Percentiles rank a stretch among this genome's conserved stretches.
phyloP scores from a whole-genome alignment of 176 grass and related monocot species.

The Elymus sibiricus region DNA sequence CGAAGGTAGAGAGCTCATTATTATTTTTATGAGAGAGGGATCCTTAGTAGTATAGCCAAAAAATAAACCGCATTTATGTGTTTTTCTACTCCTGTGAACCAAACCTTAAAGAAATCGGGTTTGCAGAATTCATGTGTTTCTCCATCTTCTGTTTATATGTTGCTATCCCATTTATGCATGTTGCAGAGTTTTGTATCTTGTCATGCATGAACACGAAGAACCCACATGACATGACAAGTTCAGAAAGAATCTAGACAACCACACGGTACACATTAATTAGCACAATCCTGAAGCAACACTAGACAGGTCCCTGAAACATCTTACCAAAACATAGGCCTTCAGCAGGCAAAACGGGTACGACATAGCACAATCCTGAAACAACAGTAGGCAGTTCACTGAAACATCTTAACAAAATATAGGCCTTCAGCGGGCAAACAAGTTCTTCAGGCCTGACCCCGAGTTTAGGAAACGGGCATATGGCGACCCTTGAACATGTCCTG shows the following conservation, averaged over 20 bases:
- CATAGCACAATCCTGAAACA: too few species aligned
- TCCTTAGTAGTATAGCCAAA: too few species aligned
- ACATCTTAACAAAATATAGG: not conserved
- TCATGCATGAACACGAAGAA: not conserved
- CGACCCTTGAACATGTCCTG: too few species aligned
- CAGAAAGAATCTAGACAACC: not conserved
- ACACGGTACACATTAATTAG: not conserved
- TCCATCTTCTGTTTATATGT: not conserved
- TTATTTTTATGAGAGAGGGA: too few species aligned
- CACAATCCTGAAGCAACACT: not conserved
- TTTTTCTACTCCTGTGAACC: too few species aligned
- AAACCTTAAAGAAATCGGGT: too few species aligned
- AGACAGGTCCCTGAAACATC: not conserved
- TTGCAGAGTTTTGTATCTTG: not conserved
- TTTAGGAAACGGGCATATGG: too few species aligned
- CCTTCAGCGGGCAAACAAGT: not conserved
- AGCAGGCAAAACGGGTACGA: not conserved
- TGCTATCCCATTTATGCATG: not conserved
- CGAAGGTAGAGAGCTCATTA: too few species aligned
- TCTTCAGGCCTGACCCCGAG: not conserved
- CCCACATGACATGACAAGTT: not conserved
- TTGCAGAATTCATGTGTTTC: not conserved
- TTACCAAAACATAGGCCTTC: not conserved
- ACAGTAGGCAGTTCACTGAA: not conserved
- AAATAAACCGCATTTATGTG: too few species aligned